phyloP scores from a whole-genome alignment of 2,329 filamentous ascomycete genomes.

The Calonectria multiphialidica region DNA sequence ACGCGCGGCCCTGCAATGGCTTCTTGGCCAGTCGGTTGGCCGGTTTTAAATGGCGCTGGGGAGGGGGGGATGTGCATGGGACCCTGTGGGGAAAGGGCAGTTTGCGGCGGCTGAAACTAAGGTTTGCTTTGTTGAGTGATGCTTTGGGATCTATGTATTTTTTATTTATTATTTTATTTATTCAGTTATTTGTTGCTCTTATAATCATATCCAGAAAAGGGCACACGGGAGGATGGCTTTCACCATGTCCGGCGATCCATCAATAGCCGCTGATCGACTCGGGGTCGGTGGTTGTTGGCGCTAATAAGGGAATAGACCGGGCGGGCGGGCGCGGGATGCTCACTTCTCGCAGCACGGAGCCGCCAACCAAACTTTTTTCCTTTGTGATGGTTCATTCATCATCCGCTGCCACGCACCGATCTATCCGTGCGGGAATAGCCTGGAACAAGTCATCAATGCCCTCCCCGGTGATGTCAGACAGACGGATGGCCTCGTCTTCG shows the following conservation, averaged over 20 bases:
- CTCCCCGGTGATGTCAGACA: background rate
- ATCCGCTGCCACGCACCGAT: background rate
- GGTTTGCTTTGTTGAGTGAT: background rate
- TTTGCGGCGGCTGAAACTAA: background rate
- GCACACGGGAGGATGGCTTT: too few relatives aligned
- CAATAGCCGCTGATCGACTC: too few relatives aligned
- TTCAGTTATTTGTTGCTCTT: too few relatives aligned
- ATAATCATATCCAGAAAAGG: too few relatives aligned
- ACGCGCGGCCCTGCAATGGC: slow-evolving; percentile 15
- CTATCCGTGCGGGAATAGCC: background rate
- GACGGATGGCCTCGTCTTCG: background rate
- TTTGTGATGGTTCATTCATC: background rate
- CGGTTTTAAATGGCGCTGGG: background rate
- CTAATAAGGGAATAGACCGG: background rate
- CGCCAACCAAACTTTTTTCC: background rate
- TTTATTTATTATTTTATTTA: too few relatives aligned
- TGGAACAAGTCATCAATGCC: background rate
- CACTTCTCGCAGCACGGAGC: background rate
- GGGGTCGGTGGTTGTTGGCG: too few relatives aligned
- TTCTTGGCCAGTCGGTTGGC: background rate
- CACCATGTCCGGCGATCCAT: too few relatives aligned
- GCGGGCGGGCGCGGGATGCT: background rate
- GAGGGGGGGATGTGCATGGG: background rate
- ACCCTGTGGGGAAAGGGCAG: background rate
- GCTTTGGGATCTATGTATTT: too few relatives aligned